Percentiles rank a stretch among this genome's conserved stretches.
These are phyloP conservation scores for Moesziomyces globuligerus DNA, from an alignment of 1,284 basidiomycete species.

Conservation along the genomic window DNA sequence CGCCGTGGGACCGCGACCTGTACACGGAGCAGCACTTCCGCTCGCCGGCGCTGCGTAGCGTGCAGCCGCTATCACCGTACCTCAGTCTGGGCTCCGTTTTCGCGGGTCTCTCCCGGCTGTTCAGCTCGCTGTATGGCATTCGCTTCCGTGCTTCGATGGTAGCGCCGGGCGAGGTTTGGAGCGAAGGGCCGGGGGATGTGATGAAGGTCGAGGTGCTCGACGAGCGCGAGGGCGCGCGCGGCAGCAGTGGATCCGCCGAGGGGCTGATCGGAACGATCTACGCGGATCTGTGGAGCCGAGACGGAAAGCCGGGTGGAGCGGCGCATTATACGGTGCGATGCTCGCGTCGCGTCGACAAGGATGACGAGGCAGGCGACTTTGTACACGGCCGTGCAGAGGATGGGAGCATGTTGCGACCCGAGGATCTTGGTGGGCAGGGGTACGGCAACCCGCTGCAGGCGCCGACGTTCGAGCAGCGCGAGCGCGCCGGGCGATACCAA, in stretches of 20 bases:
- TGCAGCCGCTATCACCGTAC: constrained; percentile 60
- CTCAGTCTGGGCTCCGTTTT: constrained; percentile 64
- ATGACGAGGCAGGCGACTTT: constrained; percentile 79
- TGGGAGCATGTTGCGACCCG: constrained; percentile 16
- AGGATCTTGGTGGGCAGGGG: constrained; percentile 27
- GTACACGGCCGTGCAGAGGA: constrained; percentile 69
- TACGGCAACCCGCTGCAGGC: constrained; percentile 53
- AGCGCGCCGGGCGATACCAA: constrained; percentile 73
- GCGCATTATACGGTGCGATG: constrained; percentile 98
- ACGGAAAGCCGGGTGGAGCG: constrained; percentile 87
- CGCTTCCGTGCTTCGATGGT: constrained; percentile 54
- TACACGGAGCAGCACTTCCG: constrained; percentile 58
- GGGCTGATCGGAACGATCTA: constrained; percentile 89
- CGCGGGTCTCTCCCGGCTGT: constrained; percentile 60
- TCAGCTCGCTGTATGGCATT: constrained; percentile 62
- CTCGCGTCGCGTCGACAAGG: constrained; percentile 88
- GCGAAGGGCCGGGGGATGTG: constrained; percentile 74
- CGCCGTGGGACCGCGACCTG: constrained; percentile 65
- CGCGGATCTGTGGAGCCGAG: constrained; percentile 86
- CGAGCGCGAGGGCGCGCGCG: constrained; percentile 76
- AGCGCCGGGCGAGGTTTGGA: constrained; percentile 84
- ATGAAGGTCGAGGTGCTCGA: constrained; percentile 92
- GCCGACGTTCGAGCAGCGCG: constrained; percentile 70
- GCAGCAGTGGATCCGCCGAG: constrained; percentile 15
- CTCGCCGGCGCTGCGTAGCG: constrained; percentile 26